Percentiles rank a stretch among this genome's conserved stretches.
phyloP scores from a whole-genome alignment of 2,329 filamentous ascomycete species.

The Thermomyces lanuginosus region DNA sequence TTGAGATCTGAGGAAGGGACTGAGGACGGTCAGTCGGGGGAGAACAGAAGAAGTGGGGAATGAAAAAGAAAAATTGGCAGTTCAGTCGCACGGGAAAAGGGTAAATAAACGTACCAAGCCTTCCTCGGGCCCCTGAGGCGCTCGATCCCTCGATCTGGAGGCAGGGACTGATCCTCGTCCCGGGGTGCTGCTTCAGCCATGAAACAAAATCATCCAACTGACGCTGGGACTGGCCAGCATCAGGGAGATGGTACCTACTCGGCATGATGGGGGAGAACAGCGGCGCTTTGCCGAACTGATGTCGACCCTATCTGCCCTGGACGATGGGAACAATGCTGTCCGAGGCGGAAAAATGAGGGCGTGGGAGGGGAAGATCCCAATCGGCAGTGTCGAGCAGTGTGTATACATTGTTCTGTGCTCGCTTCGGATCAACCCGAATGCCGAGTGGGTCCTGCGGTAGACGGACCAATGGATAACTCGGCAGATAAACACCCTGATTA shows the following conservation, averaged over 20 bases:
- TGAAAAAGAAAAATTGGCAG: constrained; percentile 8
- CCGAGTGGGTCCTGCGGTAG: constrained; percentile 2
- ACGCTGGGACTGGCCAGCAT: constrained; percentile 25
- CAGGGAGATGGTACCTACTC: constrained; percentile 18
- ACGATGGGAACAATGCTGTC: too few relatives aligned
- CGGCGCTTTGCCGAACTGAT: not conserved
- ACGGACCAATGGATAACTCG: constrained; percentile 17
- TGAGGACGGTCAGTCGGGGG: constrained; percentile 18
- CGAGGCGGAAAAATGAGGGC: constrained; percentile 1
- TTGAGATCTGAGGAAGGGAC: constrained; percentile 55
- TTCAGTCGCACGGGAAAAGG: too few relatives aligned
- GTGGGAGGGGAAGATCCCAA: constrained; percentile 7
- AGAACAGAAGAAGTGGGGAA: constrained; percentile 3
- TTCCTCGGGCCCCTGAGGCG: constrained; percentile 40
- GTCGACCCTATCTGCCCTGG: not conserved
- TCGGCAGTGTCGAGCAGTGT: constrained; percentile 8
- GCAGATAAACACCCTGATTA: too few relatives aligned
- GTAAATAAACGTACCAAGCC: constrained; percentile 40
- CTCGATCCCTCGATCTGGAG: constrained; percentile 43
- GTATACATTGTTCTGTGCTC: constrained; percentile 9
- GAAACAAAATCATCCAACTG: constrained; percentile 37
- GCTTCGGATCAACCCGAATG: constrained; percentile 8
- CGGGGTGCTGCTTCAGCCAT: constrained; percentile 38
- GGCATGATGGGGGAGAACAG: constrained; percentile 15
- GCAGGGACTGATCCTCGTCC: constrained; percentile 41